Conservation (phyloP, 1,284 basidiomycete genomes). For the Erythrobasidium hasegawianum region DNA sequence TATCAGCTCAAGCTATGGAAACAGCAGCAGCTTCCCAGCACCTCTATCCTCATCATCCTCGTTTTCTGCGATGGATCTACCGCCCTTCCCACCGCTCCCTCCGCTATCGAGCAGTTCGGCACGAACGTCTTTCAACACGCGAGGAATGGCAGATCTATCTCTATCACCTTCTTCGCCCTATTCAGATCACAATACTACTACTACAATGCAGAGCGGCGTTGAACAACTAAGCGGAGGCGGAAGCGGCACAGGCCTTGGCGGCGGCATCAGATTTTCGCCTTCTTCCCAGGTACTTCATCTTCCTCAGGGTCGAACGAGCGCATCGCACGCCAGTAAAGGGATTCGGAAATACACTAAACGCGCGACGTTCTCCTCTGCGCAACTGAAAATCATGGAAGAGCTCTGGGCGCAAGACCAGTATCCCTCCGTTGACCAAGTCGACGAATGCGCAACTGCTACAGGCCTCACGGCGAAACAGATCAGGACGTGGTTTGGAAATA, state of each 20-base stretch:
- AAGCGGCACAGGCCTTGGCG: constrained; percentile 3
- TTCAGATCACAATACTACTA: not conserved
- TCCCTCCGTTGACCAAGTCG: constrained; percentile 23
- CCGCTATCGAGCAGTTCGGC: no score
- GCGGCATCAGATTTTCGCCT: no score
- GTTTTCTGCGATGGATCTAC: not conserved
- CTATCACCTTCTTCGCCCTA: not conserved
- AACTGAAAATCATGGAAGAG: constrained; percentile 21
- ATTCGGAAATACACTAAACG: constrained; percentile 21
- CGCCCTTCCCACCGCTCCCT: not conserved
- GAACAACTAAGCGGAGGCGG: no score
- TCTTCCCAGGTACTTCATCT: no score
- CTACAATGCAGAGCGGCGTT: no score
- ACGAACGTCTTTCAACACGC: not conserved
- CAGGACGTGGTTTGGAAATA: constrained; percentile 33
- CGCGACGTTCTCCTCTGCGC: constrained; percentile 24
- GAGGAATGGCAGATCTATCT: not conserved
- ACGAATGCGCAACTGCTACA: constrained; percentile 11
- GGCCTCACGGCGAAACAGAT: constrained; percentile 25
- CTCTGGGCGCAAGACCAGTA: constrained; percentile 24
- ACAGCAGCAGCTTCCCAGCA: constrained; percentile 1
- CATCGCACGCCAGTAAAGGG: constrained; percentile 12
- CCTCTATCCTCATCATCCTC: not conserved
- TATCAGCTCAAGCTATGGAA: not conserved
- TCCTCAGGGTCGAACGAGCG: no score